phyloP scores from a whole-genome alignment of 2,329 filamentous ascomycete genomes.

The Penicillium sumatraense region DNA sequence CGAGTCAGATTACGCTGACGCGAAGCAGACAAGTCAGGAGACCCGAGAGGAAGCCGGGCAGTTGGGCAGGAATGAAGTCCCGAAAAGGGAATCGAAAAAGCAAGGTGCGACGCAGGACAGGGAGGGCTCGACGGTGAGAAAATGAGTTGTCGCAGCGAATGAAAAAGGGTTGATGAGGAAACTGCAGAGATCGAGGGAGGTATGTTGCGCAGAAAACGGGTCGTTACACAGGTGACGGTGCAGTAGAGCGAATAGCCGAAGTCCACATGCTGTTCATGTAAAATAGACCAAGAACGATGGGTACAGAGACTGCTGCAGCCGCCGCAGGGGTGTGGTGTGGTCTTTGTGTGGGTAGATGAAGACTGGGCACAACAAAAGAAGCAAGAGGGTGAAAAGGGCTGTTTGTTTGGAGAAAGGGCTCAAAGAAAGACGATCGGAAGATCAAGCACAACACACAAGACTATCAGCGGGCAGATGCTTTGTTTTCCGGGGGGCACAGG shows the following conservation, averaged over 20 bases:
- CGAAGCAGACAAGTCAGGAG: constrained; percentile 39
- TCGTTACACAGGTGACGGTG: constrained; percentile 39
- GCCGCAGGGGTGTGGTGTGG: constrained; percentile 9
- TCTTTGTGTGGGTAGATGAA: constrained; percentile 3
- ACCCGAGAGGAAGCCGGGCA: constrained; percentile 39
- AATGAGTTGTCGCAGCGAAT: constrained; percentile 20
- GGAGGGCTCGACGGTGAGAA: constrained; percentile 24
- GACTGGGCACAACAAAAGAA: too few species aligned
- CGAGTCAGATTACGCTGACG: constrained; percentile 34
- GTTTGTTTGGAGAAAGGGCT: constrained; percentile 6
- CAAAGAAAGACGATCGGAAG: constrained; percentile 9
- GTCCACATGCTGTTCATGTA: constrained; percentile 38
- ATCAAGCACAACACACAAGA: constrained; percentile 11
- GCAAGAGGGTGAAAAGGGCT: background rate
- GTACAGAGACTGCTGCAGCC: constrained; percentile 6
- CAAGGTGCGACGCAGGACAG: constrained; percentile 22
- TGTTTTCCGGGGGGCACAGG: constrained; percentile 21
- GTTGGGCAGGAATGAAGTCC: constrained; percentile 30
- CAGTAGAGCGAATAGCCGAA: constrained; percentile 37
- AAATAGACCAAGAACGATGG: constrained; percentile 10
- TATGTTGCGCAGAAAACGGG: constrained; percentile 35
- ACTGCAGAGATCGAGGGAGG: constrained; percentile 17
- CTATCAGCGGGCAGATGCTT: constrained; percentile 19
- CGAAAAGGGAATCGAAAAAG: constrained; percentile 27
- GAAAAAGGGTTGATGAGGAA: constrained; percentile 23